phyloP scores from a whole-genome alignment of 169 alveolate genomes.

The Perkinsus marinus region DNA sequence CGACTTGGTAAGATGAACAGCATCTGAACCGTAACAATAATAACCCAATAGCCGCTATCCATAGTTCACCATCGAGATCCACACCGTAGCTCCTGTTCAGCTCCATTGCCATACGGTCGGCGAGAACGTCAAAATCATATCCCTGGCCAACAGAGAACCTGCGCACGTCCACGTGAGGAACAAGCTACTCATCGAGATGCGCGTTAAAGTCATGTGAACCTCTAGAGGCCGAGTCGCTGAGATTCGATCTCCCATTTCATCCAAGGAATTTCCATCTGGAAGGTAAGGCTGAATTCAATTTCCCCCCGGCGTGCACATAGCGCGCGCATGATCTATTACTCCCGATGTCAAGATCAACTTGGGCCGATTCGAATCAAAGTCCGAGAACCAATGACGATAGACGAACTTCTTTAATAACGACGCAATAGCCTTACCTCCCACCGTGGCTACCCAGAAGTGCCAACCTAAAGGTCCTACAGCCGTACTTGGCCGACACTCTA shows the following conservation, averaged over 20 bases:
- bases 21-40: neutral
- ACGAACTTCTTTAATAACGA: too few relatives aligned
- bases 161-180: neutral
- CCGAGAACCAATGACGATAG: too few relatives aligned
- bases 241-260: too few relatives aligned
- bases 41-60: neutral
- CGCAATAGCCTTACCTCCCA: neutral
- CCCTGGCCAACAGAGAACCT: neutral
- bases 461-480: neutral
- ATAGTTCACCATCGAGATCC: neutral
- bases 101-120: neutral
- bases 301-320: too few relatives aligned
- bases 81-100: neutral
- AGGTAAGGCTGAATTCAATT: too few relatives aligned
- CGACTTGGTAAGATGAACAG: neutral
- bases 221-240: too few relatives aligned
- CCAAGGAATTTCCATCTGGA: too few relatives aligned
- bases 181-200: too few relatives aligned
- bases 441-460: neutral
- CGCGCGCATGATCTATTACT: too few relatives aligned
- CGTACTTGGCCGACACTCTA: constrained; percentile 25
- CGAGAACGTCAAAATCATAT: neutral
- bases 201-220: too few relatives aligned
- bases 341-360: too few relatives aligned
- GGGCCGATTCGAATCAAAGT: too few relatives aligned